Evolutionary conservation across 768 basidiomycete species (phyloP), one percentile per base, ranked within the genome.

Genomic region (Kwoniella bestiolae): DNA sequence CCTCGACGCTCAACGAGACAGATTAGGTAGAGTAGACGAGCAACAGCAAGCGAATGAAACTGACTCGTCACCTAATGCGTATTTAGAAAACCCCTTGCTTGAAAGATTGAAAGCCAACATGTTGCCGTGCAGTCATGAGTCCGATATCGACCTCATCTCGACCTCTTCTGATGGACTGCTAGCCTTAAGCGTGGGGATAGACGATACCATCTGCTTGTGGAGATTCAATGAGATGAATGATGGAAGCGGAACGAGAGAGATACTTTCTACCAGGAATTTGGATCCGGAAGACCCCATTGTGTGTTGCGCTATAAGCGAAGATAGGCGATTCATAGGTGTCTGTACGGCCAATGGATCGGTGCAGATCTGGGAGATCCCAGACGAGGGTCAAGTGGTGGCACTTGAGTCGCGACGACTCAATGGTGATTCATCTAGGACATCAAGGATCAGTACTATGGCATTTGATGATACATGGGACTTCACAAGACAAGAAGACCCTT

Each of bases 121-220:
- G 1, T 83, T 95, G 12, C 89, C 90, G n/a, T 87, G 91, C n/a
- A 85, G 87, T 3, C 91, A 91, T 73, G 80, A 86, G 1, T 89
- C 88, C 25, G 94, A 96, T 70, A 86, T 95, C 12, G 92, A 94
- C 66, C 83, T 94, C 21, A 82, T 94, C 23, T 88, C 90, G 0
- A 81, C 87, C 0, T 92, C 89, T 75, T 83, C 83, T 53, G 86
- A 90, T 70, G 89, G 90, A n/a, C 81, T 83, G 41, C 80, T 87
- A 2, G 82, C 90, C 46, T 86, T 88, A 16, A 88, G 89, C 3
- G 87, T 92, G 32, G 90, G 91, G 5, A 76, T 92, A 57, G 88
- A 90, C 71, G 91, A 91, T 74, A 89, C 92, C 76, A 82, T 94
- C 44, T 84, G 84, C 57, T 82, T 92, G 8, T 92, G 90, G 91